Conservation (phyloP, 306 rosid genomes). For the Trifolium fragiferum region DNA sequence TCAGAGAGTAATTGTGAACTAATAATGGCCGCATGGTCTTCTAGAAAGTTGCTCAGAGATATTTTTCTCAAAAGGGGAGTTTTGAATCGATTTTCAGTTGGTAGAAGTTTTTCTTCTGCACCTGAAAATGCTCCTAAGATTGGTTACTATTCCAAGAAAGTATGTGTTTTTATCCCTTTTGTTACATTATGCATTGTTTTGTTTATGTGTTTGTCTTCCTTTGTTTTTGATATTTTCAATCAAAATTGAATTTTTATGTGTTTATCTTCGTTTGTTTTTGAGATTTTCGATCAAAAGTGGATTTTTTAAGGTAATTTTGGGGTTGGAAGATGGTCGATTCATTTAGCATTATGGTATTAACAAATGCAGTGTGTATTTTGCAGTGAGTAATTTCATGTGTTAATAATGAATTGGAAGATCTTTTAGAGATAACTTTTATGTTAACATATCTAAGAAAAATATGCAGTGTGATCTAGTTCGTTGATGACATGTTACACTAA, state of each 20-base stretch:
- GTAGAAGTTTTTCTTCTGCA: conserved; percentile 70
- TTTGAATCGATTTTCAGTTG: conserved; percentile 44
- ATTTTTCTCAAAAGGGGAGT: conserved; percentile 45
- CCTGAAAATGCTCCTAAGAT: conserved; percentile 60
- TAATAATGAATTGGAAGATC: conserved; percentile 21
- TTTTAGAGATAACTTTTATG: background rate
- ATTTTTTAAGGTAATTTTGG: background rate
- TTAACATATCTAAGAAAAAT: background rate
- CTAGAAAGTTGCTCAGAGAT: conserved; percentile 57
- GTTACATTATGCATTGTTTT: conserved; percentile 2
- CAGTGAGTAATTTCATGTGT: background rate
- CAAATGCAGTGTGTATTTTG: background rate
- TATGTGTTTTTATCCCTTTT: conserved; percentile 46
- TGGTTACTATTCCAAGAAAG: conserved; percentile 82
- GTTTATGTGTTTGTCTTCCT: conserved; percentile 5
- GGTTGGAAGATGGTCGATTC: conserved; percentile 20
- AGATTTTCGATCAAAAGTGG: background rate
- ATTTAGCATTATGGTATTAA: conserved; percentile 25
- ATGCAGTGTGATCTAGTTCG: background rate
- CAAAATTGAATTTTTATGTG: background rate
- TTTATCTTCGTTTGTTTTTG: conserved; percentile 13
- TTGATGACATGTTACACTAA: background rate
- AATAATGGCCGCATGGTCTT: conserved; percentile 80
- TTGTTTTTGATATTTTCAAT: conserved; percentile 2
- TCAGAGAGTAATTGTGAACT: background rate